Percentiles rank a stretch among this genome's conserved stretches.
Conservation (phyloP, 257 asterid genomes). For the Sherardia arvensis region DNA sequence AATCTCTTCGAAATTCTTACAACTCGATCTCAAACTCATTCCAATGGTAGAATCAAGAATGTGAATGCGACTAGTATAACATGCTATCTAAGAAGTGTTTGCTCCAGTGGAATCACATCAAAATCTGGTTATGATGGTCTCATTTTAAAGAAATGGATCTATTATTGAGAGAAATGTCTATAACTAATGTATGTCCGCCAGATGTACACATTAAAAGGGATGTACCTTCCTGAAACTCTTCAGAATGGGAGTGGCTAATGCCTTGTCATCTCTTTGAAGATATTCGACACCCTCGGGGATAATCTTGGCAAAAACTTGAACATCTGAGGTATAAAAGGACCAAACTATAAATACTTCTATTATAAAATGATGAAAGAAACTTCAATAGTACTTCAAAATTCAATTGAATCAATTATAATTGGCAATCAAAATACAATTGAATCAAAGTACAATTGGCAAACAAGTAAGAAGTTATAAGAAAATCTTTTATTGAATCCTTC, state of each 20-base stretch:
- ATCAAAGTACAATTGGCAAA: background rate
- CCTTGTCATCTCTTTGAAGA: conserved; percentile 79
- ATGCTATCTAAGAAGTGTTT: background rate
- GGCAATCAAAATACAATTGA: too few relatives aligned
- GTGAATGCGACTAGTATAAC: background rate
- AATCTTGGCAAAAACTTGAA: conserved; percentile 74
- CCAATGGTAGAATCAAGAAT: background rate
- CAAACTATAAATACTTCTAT: background rate
- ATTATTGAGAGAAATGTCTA: background rate
- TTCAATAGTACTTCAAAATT: background rate
- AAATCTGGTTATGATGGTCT: conserved; percentile 3
- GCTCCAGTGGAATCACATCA: background rate
- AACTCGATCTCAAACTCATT: background rate
- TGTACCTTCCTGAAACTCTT: conserved; percentile 3
- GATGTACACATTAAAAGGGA: background rate
- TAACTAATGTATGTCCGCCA: background rate
- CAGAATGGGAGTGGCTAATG: conserved; percentile 33
- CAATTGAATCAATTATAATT: too few relatives aligned
- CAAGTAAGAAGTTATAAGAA: background rate
- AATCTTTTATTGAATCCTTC: background rate
- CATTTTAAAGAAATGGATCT: background rate
- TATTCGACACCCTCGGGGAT: conserved; percentile 66
- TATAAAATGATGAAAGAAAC: conserved; percentile 1
- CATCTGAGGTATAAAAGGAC: conserved; percentile 37
- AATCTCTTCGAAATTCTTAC: background rate